Conservation (phyloP, 331 rosid species). For the Quercus lobata region DNA sequence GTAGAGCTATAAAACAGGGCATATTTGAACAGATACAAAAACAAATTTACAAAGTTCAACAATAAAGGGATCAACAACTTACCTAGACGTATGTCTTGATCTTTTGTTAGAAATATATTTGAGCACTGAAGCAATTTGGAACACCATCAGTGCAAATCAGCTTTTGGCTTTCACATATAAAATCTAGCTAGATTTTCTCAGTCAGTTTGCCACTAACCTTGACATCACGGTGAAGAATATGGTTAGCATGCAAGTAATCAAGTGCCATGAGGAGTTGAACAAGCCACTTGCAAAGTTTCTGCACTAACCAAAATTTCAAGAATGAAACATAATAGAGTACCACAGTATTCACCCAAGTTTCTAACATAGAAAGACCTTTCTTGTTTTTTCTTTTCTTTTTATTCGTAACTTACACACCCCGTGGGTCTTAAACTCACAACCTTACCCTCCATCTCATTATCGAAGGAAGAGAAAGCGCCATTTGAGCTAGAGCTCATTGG, state of each 20-base stretch:
- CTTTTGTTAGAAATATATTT: conserved; percentile 91
- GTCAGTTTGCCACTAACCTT: conserved; percentile 48
- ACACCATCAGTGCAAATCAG: conserved; percentile 31
- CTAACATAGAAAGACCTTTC: background rate
- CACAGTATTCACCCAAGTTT: background rate
- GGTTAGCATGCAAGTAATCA: conserved; percentile 85
- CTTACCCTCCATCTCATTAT: no score
- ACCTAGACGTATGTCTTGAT: conserved; percentile 93
- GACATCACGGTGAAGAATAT: conserved; percentile 97
- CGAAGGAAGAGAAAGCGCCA: no score
- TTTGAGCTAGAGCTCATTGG: no score
- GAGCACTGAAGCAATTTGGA: conserved; percentile 67
- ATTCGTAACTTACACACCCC: no score
- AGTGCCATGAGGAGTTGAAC: conserved; percentile 99
- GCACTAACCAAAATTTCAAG: conserved; percentile 6
- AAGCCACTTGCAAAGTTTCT: conserved; percentile 97
- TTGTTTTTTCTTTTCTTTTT: background rate
- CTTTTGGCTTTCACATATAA: conserved; percentile 3
- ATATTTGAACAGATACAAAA: background rate
- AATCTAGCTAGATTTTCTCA: background rate
- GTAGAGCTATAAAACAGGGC: background rate
- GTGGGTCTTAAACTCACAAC: no score
- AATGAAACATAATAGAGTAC: background rate
- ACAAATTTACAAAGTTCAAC: background rate
- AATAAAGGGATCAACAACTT: conserved; percentile 22